Evolutionary conservation across 1,139 yeast species (phyloP).

Genomic region (Diutina catenulata): DNA sequence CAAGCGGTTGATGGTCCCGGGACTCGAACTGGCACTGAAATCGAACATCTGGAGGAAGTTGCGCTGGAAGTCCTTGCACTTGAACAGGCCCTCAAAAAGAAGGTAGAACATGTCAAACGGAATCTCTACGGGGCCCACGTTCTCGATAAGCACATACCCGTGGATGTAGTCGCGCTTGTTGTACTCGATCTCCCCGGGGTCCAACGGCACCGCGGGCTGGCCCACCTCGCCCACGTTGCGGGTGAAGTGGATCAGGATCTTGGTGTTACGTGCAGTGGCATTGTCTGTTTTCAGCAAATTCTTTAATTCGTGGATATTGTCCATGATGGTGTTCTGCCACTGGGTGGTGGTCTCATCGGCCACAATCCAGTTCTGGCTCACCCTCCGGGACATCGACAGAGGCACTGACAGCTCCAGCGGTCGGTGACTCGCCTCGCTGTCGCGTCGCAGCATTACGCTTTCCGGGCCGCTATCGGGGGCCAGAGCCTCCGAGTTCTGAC

Average conservation of each 20-base stretch:
- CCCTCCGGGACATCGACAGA: neutral
- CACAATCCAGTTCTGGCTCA: constrained; percentile 9
- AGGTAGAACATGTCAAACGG: constrained; percentile 49
- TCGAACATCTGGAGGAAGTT: constrained; percentile 34
- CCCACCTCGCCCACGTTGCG: constrained; percentile 23
- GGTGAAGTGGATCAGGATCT: constrained; percentile 22
- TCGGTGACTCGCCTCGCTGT: neutral
- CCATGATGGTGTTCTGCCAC: constrained; percentile 30
- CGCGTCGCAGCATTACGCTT: neutral
- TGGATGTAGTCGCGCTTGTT: constrained; percentile 43
- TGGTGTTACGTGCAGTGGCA: constrained; percentile 16
- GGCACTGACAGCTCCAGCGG: neutral
- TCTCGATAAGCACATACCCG: constrained; percentile 39
- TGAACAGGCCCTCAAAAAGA: constrained; percentile 38
- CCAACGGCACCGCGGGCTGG: constrained; percentile 18
- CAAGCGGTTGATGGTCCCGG: constrained; percentile 21
- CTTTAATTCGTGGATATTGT: constrained; percentile 24
- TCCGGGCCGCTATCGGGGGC: too few relatives aligned
- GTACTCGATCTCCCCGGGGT: constrained; percentile 29
- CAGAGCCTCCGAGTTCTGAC: neutral
- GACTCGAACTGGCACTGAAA: constrained; percentile 28
- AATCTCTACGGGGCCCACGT: constrained; percentile 25
- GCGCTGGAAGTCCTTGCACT: constrained; percentile 12
- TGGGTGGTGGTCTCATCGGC: constrained; percentile 22
- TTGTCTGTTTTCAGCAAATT: constrained; percentile 22